Percentiles rank a stretch among this genome's conserved stretches.
phyloP scores from a whole-genome alignment of 2,329 filamentous ascomycete species.

The Colletotrichum tofieldiae region DNA sequence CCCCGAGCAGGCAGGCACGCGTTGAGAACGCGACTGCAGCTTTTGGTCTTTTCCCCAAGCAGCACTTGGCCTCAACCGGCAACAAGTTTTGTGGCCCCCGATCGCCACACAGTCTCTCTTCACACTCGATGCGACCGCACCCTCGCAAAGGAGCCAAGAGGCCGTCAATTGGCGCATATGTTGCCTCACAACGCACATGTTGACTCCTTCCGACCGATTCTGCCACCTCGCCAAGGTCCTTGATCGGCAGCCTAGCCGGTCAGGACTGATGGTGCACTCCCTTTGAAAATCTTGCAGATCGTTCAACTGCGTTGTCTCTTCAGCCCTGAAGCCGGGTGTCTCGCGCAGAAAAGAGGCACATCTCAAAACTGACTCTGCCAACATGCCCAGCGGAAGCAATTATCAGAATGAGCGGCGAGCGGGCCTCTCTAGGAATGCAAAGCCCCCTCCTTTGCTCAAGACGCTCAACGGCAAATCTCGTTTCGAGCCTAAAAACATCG shows the following conservation, averaged over 20 bases:
- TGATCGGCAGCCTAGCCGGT: background rate
- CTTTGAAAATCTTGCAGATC: background rate
- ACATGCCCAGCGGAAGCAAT: slow-evolving; percentile 9
- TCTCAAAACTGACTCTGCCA: background rate
- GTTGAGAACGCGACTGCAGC: slow-evolving; percentile 34
- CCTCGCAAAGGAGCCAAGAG: background rate
- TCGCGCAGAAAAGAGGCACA: background rate
- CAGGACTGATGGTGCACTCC: slow-evolving; percentile 14
- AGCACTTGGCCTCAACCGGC: slow-evolving; percentile 26
- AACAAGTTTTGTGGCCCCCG: slow-evolving; percentile 13
- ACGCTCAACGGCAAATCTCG: slow-evolving; percentile 4
- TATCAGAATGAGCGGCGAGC: background rate
- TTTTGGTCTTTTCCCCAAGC: slow-evolving; percentile 4
- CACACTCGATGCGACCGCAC: background rate
- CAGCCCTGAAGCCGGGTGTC: too few species aligned
- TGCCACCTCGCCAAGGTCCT: background rate
- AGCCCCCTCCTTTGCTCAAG: background rate
- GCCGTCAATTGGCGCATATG: slow-evolving; percentile 6
- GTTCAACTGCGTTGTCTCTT: background rate
- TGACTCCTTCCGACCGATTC: background rate
- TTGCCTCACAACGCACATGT: background rate
- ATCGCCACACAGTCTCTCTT: slow-evolving; percentile 16
- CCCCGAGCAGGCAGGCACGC: slow-evolving; percentile 20
- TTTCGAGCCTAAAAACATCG: background rate
- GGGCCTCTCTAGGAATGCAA: slow-evolving; percentile 2